Conservation (phyloP, 441 rosid genomes). For the Populus tomentosa region DNA sequence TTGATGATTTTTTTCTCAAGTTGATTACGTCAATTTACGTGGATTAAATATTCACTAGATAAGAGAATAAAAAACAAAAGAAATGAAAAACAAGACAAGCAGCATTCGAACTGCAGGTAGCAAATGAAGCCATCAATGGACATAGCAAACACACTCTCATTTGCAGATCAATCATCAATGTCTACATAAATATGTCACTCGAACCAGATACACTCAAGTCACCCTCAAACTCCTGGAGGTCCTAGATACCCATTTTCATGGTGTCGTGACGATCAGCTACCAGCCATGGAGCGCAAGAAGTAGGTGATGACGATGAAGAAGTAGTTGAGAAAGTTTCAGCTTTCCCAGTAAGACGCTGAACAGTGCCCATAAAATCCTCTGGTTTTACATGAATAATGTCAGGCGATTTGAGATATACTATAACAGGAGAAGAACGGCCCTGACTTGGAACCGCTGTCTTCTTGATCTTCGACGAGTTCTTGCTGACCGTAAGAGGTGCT, state of each 20-base stretch:
- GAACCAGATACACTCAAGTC: too few relatives aligned
- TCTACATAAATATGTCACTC: too few relatives aligned
- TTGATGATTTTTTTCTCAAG: too few relatives aligned
- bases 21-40: too few relatives aligned
- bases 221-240: too few relatives aligned
- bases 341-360: constrained; percentile 57
- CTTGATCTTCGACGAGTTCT: constrained; percentile 16
- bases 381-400: constrained; percentile 46
- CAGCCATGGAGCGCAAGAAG: neutral
- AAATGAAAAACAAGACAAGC: too few relatives aligned
- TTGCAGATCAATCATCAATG: too few relatives aligned
- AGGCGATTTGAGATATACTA: constrained; percentile 46
- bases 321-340: neutral
- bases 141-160: too few relatives aligned
- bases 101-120: too few relatives aligned
- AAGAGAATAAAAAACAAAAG: too few relatives aligned
- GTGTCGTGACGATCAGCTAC: neutral
- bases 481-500: constrained; percentile 17
- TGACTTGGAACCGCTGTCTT: neutral
- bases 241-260: neutral
- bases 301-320: neutral
- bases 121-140: too few relatives aligned
- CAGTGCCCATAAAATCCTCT: constrained; percentile 48
- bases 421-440: constrained; percentile 20
- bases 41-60: too few relatives aligned